A percentile compares a stretch with the other conserved stretches of the same genome.
These are phyloP conservation scores for Monotropa hypopitys DNA, from an alignment of 179 eudicot genomes.

Conservation along the genomic window DNA sequence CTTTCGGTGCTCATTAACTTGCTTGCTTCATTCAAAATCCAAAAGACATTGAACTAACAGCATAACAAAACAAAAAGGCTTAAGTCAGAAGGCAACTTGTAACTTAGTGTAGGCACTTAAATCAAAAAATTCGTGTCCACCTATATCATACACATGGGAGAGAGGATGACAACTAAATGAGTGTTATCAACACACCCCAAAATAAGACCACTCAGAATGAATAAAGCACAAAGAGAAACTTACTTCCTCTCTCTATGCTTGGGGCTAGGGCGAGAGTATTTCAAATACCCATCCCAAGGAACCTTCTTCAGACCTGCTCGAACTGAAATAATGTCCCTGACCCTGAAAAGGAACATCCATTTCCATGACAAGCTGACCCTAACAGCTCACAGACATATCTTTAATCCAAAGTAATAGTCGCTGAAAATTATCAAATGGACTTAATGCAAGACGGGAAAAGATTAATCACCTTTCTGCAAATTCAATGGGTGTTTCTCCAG, in stretches of 20 bases:
- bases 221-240: constrained; percentile 10
- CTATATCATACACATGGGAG: no score
- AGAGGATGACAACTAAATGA: not conserved
- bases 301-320: constrained; percentile 96
- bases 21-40: no score
- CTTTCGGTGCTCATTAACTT: no score
- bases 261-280: constrained; percentile 94
- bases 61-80: not conserved
- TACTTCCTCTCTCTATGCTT: constrained; percentile 92
- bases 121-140: no score
- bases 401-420: not conserved
- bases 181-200: not conserved
- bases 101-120: no score
- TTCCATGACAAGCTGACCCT: not conserved
- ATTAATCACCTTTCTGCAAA: constrained; percentile 80
- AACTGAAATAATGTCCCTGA: constrained; percentile 68
- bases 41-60: no score
- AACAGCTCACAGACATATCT: not conserved
- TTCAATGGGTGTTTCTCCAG: constrained; percentile 86
- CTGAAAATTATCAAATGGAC: not conserved
- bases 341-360: constrained; percentile 35
- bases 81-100: not conserved
- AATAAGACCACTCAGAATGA: not conserved
- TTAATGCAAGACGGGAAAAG: not conserved
- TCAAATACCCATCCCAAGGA: constrained; percentile 97